These are phyloP conservation scores for Sanghuangporus weigelae DNA, from an alignment of 1,284 basidiomycete species.

Conservation along the genomic window DNA sequence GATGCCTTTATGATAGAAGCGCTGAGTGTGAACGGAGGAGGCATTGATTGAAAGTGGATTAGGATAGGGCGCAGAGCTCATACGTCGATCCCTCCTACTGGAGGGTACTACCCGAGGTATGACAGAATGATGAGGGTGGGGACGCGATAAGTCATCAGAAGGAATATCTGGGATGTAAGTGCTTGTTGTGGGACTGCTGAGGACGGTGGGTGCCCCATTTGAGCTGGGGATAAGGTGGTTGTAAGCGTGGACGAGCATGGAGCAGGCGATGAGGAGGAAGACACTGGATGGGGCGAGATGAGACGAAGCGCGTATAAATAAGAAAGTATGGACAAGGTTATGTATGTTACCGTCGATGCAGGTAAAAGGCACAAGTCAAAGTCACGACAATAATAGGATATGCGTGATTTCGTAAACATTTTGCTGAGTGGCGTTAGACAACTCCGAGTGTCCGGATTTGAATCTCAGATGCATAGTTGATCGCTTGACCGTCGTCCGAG, in stretches of 20 bases:
- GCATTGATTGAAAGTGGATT: background rate
- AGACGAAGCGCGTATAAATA: background rate
- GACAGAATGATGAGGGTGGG: background rate
- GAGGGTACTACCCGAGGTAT: background rate
- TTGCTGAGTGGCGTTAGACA: background rate
- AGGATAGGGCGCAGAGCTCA: slow-evolving; percentile 7
- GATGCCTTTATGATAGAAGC: background rate
- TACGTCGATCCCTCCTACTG: background rate
- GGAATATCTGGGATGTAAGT: slow-evolving; percentile 31
- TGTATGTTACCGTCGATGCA: background rate
- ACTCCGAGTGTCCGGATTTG: background rate
- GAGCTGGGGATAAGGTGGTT: slow-evolving; percentile 16
- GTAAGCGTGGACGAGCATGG: slow-evolving; percentile 22
- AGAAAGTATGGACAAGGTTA: too few species aligned
- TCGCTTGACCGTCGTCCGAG: background rate
- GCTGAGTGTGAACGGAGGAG: background rate
- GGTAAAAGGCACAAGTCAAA: background rate
- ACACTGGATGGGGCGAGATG: background rate
- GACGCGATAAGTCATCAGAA: slow-evolving; percentile 17
- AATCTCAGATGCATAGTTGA: background rate
- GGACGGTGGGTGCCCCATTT: background rate
- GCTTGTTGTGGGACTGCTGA: slow-evolving; percentile 27
- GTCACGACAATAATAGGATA: background rate
- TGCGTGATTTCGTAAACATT: background rate
- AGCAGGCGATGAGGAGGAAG: slow-evolving; percentile 3